Base-by-base conservation (phyloP, 345 rosid genomes). In the Eucalyptus rudis region DNA sequence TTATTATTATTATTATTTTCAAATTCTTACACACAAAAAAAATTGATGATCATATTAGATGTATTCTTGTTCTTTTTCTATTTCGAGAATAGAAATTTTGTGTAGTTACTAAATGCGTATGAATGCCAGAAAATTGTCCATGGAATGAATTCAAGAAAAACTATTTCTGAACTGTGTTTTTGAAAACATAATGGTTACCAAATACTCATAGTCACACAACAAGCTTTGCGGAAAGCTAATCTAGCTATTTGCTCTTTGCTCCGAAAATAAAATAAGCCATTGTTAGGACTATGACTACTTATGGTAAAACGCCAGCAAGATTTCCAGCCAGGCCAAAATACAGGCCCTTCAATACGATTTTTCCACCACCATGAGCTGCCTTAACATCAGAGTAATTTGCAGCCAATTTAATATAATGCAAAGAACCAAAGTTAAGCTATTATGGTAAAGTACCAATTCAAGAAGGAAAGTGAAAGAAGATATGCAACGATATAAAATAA, bases 241-340 rank as follows among this genome's bases (percentile, higher is more conserved):
- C 33, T 62, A 62, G 17, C 8, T 29, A 13, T 62, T 6, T 62
- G 31, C 31, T 62, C 33, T 27, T 62, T 62, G 68, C 33, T 62
- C 68, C 16, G 29, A 62, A 0, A 27, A 29, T 62, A 27, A 13
- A 27, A 14, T 13, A 62, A 29, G 71, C 17, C 71, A 62, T 31
- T 62, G 14, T 29, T 20, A 49, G 50, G 79, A 91, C 86, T 76
- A 62, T 64, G 50, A 87, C 64, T 89, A 92, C 98, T 93, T 92
- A 97, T 98, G 97, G 96, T 88, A 95, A 92, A 62, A 91, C 96
- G 88, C 97, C 97, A 88, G 91, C 96, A 92, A 96, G 94, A 91
- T 97, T 95, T 91, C 97, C 97, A 89, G 92, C 96, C 90, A 97
- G 90, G 91, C 98, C 98, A 91, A 98, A 93, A 89, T 95, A 97